Base-by-base conservation (phyloP, 2,329 filamentous ascomycete species). In the Huntiella abstrusa region DNA sequence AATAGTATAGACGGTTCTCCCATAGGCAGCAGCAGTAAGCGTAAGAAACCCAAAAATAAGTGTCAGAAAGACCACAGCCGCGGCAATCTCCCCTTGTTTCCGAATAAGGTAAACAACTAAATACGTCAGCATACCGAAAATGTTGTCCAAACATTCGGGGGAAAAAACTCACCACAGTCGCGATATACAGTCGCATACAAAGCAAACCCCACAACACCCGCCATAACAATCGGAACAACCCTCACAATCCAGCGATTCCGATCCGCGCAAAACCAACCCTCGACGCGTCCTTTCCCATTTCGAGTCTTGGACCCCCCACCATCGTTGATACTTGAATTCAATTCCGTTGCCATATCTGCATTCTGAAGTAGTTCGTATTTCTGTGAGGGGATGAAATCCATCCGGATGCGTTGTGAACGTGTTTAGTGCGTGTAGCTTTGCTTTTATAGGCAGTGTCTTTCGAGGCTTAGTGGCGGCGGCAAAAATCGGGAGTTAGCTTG, bases 31-130 rank as follows among this genome's bases (percentile, higher is more conserved):
- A 17, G 79, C 57, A 55, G 85, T 72, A 28, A 80, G 66, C 12
- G 82, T 53, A 39, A 94, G 66, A 46, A 92, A 67, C 45, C 87
- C 45, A 55, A 80, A 81, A 61, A 83, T 86, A 17, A 87, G 61
- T 22, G 76, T 71, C 39, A 93, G 66, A 47, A 94, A 72, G 10
- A 73, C 75, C 49, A 80, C 71, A 37, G 77, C 84, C 28, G 76
- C 63, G 46, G 72, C 69, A 49, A 64, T 50, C 57, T 64, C 70
- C 62, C 57, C 61, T 59, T 55, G 58, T 40, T 57, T 55, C 53
- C 55, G 60, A 51, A 86, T 65, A 40, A 93, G 71, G 57, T 84
- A 87, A 54, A 81, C 65, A 53, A 88, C 82, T 84, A 55, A 47
- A 46, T 32, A 17, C 49, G 19, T 32, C 44, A 48, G 33, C 39